Conservation (phyloP, 345 rosid species). For the Populus nigra region DNA sequence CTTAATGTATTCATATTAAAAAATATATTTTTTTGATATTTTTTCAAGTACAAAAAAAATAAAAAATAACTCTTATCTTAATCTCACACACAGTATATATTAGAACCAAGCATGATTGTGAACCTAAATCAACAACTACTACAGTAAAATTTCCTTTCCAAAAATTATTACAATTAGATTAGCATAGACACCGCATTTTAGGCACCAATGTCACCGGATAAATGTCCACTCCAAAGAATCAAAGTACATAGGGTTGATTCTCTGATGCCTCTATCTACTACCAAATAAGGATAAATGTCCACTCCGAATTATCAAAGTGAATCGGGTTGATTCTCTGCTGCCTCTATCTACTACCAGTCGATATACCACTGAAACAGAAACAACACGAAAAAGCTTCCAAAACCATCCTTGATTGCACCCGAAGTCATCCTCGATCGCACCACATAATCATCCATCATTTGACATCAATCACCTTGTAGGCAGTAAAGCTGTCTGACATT, state of each 20-base stretch:
- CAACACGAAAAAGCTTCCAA: not conserved
- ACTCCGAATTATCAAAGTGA: constrained; percentile 14
- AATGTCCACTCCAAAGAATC: constrained; percentile 11
- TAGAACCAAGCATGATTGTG: not conserved
- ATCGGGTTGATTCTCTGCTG: constrained; percentile 10
- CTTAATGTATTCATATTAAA: too few relatives aligned
- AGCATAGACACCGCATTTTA: constrained; percentile 11
- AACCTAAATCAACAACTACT: constrained; percentile 13
- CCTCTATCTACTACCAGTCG: constrained; percentile 9
- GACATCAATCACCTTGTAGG: constrained; percentile 75
- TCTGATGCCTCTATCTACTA: constrained; percentile 12
- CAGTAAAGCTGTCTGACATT: constrained; percentile 98
- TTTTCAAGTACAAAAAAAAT: too few relatives aligned
- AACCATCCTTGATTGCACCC: constrained; percentile 14
- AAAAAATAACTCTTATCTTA: too few relatives aligned
- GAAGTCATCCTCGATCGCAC: constrained; percentile 11
- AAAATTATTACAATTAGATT: constrained; percentile 26
- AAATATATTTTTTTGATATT: too few relatives aligned
- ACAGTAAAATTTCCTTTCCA: constrained; percentile 1
- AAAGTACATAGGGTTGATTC: constrained; percentile 10
- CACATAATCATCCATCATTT: constrained; percentile 4
- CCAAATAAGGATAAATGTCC: constrained; percentile 5
- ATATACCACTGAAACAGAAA: constrained; percentile 11
- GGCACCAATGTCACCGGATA: constrained; percentile 13
- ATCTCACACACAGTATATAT: too few relatives aligned